A percentile compares a stretch with the other conserved stretches of the same genome.
These are phyloP conservation scores for Sicyos edulis DNA, from an alignment of 306 rosid genomes.

Conservation along the genomic window DNA sequence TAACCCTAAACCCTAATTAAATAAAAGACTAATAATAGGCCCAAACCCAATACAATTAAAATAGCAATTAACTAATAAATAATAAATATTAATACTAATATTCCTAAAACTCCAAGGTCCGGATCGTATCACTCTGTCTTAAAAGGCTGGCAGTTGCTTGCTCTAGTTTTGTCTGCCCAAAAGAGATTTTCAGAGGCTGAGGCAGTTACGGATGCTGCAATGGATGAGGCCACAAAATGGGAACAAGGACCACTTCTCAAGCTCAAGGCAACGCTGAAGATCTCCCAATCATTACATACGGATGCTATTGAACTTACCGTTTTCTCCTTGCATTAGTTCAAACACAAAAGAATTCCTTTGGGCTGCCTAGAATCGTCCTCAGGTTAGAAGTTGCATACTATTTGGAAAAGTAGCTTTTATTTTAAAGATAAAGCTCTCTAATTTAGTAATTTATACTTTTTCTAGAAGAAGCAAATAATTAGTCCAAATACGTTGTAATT, in stretches of 20 bases:
- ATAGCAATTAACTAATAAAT: no score
- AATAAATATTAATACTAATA: no score
- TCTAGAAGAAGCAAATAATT: no score
- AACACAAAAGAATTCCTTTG: conserved; percentile 78
- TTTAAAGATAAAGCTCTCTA: background rate
- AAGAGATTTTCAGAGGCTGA: conserved; percentile 72
- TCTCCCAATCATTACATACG: conserved; percentile 59
- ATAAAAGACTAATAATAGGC: no score
- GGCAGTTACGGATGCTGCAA: conserved; percentile 84
- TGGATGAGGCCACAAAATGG: conserved; percentile 88
- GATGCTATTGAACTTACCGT: conserved; percentile 88
- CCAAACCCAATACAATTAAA: no score
- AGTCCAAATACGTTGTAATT: background rate
- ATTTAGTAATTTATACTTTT: background rate
- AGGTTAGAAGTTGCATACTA: conserved; percentile 38
- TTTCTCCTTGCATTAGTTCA: conserved; percentile 93
- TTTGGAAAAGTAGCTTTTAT: conserved; percentile 2
- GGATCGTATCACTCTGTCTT: no score
- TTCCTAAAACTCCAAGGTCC: no score
- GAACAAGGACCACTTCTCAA: conserved; percentile 87
- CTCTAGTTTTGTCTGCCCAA: conserved; percentile 84
- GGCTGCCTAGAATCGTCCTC: conserved; percentile 43
- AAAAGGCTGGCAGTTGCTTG: conserved; percentile 89
- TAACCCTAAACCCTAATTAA: no score
- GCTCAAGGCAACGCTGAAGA: conserved; percentile 82